These are phyloP conservation scores for Zopfia rhizophila DNA, from an alignment of 2,329 filamentous ascomycete species.

Conservation along the genomic window DNA sequence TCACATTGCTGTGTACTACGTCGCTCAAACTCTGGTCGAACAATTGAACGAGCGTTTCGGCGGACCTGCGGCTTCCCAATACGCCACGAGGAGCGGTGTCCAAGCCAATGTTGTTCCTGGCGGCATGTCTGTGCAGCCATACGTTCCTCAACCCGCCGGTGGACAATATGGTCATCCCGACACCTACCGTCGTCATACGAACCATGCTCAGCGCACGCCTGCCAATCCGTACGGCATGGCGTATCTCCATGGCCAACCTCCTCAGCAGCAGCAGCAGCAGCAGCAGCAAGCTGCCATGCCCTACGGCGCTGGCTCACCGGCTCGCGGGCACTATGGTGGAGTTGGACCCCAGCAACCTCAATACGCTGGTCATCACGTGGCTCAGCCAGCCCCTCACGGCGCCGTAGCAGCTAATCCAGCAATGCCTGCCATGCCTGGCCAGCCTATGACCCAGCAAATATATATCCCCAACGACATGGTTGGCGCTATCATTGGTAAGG, in stretches of 20 bases:
- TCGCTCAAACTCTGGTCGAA: conserved; percentile 96
- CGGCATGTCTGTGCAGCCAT: conserved; percentile 99
- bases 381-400: conserved; percentile 67
- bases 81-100: conserved; percentile 92
- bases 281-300: conserved; percentile 72
- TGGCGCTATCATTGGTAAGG: conserved; percentile 98
- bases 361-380: conserved; percentile 68
- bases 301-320: conserved; percentile 78
- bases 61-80: conserved; percentile 95
- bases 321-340: conserved; percentile 77
- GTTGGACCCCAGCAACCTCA: conserved; percentile 82
- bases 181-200: conserved; percentile 78
- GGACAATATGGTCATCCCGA: conserved; percentile 94
- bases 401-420: conserved; percentile 78
- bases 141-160: conserved; percentile 90
- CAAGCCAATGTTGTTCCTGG: conserved; percentile 94
- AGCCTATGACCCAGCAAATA: conserved; percentile 95
- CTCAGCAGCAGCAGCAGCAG: conserved; percentile 50
- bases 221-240: conserved; percentile 75
- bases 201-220: conserved; percentile 77
- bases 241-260: conserved; percentile 76
- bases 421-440: conserved; percentile 71
- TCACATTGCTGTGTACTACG: conserved; percentile 98
- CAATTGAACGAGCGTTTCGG: conserved; percentile 97
- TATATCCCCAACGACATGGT: conserved; percentile 99